Conservation (phyloP, 371 early-diverging fungal species). For the Mucor mucedo region DNA sequence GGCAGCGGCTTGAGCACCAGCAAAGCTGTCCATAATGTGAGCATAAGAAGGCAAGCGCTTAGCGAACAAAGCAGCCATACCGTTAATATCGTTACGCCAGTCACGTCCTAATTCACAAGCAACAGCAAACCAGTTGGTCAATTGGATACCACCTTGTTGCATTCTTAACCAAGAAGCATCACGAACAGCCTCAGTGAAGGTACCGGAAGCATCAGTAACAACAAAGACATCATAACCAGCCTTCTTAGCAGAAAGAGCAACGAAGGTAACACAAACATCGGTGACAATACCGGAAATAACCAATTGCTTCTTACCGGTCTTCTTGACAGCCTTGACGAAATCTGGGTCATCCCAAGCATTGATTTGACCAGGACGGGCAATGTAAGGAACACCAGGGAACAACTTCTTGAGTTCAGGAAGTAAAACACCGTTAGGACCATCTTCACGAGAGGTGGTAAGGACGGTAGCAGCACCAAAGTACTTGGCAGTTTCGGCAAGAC, state of each 20-base stretch:
- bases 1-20: constrained; percentile 25
- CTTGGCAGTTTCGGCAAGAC: constrained; percentile 34
- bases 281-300: constrained; percentile 40
- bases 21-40: constrained; percentile 33
- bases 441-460: constrained; percentile 35
- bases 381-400: constrained; percentile 31
- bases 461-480: constrained; percentile 29
- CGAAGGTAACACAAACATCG: constrained; percentile 40
- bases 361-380: constrained; percentile 39
- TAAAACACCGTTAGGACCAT: constrained; percentile 35
- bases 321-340: constrained; percentile 32
- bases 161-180: constrained; percentile 40
- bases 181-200: constrained; percentile 26
- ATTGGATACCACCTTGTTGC: constrained; percentile 32
- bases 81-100: constrained; percentile 28
- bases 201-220: constrained; percentile 39
- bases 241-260: constrained; percentile 35
- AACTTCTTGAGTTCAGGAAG: constrained; percentile 28
- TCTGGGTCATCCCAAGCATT: constrained; percentile 36
- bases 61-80: constrained; percentile 35
- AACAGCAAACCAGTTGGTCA: constrained; percentile 34
- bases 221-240: constrained; percentile 40
- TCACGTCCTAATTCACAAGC: constrained; percentile 37
- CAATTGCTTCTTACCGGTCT: constrained; percentile 40
- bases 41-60: constrained; percentile 35